Evolutionary conservation across 2,329 filamentous ascomycete species (phyloP).

Genomic region (Paradendryphiella salina): DNA sequence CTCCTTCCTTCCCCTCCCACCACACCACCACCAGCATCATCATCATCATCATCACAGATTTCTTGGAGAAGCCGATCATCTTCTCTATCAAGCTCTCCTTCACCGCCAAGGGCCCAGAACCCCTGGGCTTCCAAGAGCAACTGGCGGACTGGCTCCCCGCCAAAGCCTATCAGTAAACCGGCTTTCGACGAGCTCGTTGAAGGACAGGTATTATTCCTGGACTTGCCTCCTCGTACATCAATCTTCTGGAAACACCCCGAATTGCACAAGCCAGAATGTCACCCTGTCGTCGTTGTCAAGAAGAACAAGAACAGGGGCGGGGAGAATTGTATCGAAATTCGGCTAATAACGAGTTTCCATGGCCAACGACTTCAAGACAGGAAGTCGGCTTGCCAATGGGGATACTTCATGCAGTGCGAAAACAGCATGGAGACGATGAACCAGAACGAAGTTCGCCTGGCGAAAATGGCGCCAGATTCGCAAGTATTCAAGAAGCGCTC

Average conservation of each 20-base stretch:
- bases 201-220: conserved; percentile 13
- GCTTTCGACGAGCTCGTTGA: neutral
- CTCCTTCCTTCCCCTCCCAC: conserved; percentile 4
- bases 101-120: neutral
- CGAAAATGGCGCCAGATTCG: conserved; percentile 15
- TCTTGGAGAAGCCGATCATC: neutral
- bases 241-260: neutral
- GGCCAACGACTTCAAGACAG: conserved; percentile 5
- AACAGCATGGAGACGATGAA: conserved; percentile 2
- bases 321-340: conserved; percentile 12
- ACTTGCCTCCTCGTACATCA: neutral
- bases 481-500: conserved; percentile 20
- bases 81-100: neutral
- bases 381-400: neutral
- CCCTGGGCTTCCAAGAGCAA: neutral
- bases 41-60: neutral
- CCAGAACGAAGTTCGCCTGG: neutral
- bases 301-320: conserved; percentile 1
- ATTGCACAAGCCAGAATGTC: neutral
- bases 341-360: conserved; percentile 18
- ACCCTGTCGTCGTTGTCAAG: conserved; percentile 18
- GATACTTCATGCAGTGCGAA: conserved; percentile 18
- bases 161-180: neutral
- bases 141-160: conserved; percentile 7
- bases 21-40: neutral